Percentiles rank a stretch among this genome's conserved stretches.
These are phyloP conservation scores for Gynochthodes officinalis DNA, from an alignment of 257 asterid species.

Conservation along the genomic window DNA sequence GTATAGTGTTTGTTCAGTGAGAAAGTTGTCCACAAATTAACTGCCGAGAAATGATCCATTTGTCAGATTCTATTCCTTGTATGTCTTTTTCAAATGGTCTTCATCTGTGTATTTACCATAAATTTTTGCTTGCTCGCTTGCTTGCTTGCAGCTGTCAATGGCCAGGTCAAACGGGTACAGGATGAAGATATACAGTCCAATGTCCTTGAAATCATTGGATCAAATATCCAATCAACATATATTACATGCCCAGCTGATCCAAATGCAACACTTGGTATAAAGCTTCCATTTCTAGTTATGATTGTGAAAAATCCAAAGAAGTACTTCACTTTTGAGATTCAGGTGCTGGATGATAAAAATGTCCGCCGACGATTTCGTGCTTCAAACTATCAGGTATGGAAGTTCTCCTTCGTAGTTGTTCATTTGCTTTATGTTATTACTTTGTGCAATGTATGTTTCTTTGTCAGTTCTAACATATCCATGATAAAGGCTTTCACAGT, in stretches of 20 bases:
- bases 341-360: constrained; percentile 97
- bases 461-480: background rate
- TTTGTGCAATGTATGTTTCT: background rate
- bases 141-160: constrained; percentile 63
- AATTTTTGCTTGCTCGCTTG: no score
- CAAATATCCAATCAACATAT: constrained; percentile 77
- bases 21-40: background rate
- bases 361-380: constrained; percentile 96
- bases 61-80: background rate
- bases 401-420: constrained; percentile 42
- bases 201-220: constrained; percentile 75
- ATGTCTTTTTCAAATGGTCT: background rate
- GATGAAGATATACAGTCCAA: constrained; percentile 97
- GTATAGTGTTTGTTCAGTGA: background rate
- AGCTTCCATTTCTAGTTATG: constrained; percentile 88
- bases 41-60: background rate
- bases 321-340: constrained; percentile 95
- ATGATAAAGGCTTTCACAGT: background rate
- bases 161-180: constrained; percentile 76
- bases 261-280: constrained; percentile 90
- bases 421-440: background rate
- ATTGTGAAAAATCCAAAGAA: constrained; percentile 81
- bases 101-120: background rate
- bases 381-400: constrained; percentile 98
- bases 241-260: constrained; percentile 99